Conservation (phyloP, 306 rosid species). For the Sphenostylis stenocarpa region DNA sequence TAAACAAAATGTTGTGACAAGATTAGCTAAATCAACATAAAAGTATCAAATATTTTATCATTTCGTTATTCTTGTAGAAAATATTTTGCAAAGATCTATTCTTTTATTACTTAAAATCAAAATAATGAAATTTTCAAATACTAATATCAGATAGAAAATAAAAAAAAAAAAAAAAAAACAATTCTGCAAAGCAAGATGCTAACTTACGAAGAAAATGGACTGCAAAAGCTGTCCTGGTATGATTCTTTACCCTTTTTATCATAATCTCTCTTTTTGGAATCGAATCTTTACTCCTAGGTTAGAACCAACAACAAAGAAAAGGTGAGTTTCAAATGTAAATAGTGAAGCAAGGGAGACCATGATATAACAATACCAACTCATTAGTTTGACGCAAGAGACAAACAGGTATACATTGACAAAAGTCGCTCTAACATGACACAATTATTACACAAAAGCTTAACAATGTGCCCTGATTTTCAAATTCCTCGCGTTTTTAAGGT, state of each 20-base stretch:
- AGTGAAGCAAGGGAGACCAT: background rate
- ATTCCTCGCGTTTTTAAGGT: background rate
- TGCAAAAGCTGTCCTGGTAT: slow-evolving; percentile 8
- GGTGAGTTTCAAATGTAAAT: background rate
- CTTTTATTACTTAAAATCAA: background rate
- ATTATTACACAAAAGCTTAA: background rate
- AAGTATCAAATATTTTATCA: background rate
- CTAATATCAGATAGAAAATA: background rate
- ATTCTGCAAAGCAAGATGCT: background rate
- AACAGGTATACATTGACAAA: background rate
- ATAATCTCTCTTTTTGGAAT: slow-evolving; percentile 3
- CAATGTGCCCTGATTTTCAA: background rate
- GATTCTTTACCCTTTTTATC: slow-evolving; percentile 14
- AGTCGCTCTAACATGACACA: background rate
- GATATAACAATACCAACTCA: background rate
- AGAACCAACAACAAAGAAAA: slow-evolving; percentile 2
- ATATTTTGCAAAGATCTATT: background rate
- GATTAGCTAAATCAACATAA: background rate
- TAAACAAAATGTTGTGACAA: background rate
- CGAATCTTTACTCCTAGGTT: slow-evolving; percentile 35
- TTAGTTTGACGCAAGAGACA: background rate
- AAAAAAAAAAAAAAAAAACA: background rate
- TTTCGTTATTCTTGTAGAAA: slow-evolving; percentile 20
- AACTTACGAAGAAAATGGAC: slow-evolving; percentile 31
- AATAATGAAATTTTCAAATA: background rate